These are phyloP conservation scores for Cardamine chenopodiifolia DNA, from an alignment of 345 rosid species.

Conservation along the genomic window DNA sequence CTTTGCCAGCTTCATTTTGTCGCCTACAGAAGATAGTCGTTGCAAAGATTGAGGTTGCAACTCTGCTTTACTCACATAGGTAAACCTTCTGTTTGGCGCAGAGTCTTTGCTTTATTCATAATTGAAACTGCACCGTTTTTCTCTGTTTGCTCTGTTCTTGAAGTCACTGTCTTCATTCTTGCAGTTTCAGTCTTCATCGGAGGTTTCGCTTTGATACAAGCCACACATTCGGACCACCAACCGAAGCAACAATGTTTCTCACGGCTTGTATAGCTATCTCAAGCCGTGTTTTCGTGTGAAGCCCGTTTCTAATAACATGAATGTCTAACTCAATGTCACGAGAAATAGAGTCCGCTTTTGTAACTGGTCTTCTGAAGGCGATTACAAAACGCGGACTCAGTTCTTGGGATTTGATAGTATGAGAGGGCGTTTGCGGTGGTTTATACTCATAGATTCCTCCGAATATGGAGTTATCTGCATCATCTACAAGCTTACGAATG, in stretches of 20 bases:
- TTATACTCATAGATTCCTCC: conserved; percentile 79
- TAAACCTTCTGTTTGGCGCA: too few relatives aligned
- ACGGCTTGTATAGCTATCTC: conserved; percentile 81
- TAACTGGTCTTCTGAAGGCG: conserved; percentile 82
- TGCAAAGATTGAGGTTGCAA: too few relatives aligned
- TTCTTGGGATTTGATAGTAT: conserved; percentile 32
- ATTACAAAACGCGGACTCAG: conserved; percentile 63
- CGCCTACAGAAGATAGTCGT: too few relatives aligned
- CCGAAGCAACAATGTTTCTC: conserved; percentile 62
- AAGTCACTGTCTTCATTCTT: too few relatives aligned
- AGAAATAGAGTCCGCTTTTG: conserved; percentile 63
- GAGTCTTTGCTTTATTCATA: too few relatives aligned
- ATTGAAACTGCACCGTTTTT: too few relatives aligned
- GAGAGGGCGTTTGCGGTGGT: conserved; percentile 46
- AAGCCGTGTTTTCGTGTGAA: conserved; percentile 71
- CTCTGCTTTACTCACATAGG: too few relatives aligned
- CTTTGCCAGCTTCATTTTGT: too few relatives aligned
- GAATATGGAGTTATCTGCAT: conserved; percentile 70
- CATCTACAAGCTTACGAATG: conserved; percentile 63
- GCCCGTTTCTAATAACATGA: conserved; percentile 65
- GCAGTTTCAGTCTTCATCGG: too few relatives aligned
- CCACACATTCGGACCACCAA: conserved; percentile 75
- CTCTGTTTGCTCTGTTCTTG: too few relatives aligned
- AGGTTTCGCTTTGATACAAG: too few relatives aligned
- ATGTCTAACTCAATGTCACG: conserved; percentile 71